Base-by-base conservation (phyloP, 495 filamentous ascomycete genomes). In the Lophiostoma macrostomum region DNA sequence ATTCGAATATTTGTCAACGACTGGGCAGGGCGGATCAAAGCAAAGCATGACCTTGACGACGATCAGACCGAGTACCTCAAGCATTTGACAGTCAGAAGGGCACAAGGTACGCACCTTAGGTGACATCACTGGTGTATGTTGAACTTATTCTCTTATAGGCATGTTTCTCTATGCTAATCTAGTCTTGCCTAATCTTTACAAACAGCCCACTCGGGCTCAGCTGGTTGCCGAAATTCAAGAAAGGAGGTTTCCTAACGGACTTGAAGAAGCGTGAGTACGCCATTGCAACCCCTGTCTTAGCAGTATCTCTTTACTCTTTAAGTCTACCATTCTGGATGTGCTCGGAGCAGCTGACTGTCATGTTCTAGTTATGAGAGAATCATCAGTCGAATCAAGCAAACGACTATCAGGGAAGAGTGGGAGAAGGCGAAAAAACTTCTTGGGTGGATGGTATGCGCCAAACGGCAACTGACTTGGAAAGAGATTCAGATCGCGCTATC, bases 91-190 rank as follows among this genome's bases (percentile, higher is more conserved):
- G 11, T 51, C 14, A 8, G 22, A 10, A 38, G 40, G 58, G 64
- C 53, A 18, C 30, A 57, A 13, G 53, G 53, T 57, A 44, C n/a
- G 36, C 16, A 41, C 5, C 32, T 37, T 2, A 24, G 39, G 14
- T 6, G 10, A 20, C 5, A 12, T 4, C 7, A 6, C 5, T 8
- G 39, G 16, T 4, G 19, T 18, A 5, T 37, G 34, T 20, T 39
- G 43, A 29, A 20, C 18, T 35, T 19, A 32, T 59, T 30, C 13
- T 34, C 23, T 3, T 11, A 18, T 5, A 77, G 75, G 73, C 12
- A 77, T 77, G 73, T 79, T 77, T 59, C 58, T 79, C 4, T 79
- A 67, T 53, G 73, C 73, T 13, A 63, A 65, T n/a, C 60, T 79
- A 23, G 72, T 74, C 8, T 66, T 76, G 37, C 48, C 66, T 11